Percentiles rank a stretch among this genome's conserved stretches.
phyloP scores from a whole-genome alignment of 495 filamentous ascomycete species.

The Hypomontagnella submonticulosa region DNA sequence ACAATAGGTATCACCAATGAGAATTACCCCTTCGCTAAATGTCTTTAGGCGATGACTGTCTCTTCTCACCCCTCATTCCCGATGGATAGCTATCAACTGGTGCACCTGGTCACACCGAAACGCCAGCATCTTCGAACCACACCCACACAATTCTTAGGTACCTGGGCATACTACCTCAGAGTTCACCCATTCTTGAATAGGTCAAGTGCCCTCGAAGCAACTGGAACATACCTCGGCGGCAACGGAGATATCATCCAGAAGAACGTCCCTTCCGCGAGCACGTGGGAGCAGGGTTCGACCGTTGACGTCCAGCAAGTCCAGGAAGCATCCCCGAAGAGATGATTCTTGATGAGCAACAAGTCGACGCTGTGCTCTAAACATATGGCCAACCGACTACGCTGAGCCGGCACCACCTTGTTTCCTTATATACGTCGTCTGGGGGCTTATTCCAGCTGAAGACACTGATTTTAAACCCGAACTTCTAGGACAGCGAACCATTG shows the following conservation, averaged over 20 bases:
- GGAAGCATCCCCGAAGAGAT: too few relatives aligned
- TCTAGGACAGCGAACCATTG: too few relatives aligned
- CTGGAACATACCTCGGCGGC: constrained; percentile 6
- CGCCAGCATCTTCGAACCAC: background rate
- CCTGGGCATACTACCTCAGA: constrained; percentile 1
- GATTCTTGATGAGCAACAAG: too few relatives aligned
- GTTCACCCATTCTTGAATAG: constrained; percentile 6
- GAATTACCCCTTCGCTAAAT: constrained; percentile 11
- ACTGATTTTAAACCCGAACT: too few relatives aligned
- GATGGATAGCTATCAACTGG: background rate
- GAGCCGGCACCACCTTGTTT: too few relatives aligned
- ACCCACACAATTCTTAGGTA: background rate
- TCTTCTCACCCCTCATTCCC: constrained; percentile 4
- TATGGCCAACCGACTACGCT: too few relatives aligned
- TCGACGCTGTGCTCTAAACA: too few relatives aligned
- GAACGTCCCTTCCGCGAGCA: constrained; percentile 1
- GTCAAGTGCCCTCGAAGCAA: background rate
- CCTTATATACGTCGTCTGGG: too few relatives aligned
- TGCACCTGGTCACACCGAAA: constrained; percentile 5
- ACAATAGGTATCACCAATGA: constrained; percentile 30
- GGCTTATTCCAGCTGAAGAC: too few relatives aligned
- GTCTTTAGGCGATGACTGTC: constrained; percentile 20
- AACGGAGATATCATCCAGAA: constrained; percentile 8
- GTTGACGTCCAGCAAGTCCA: too few relatives aligned
- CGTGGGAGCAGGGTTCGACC: constrained; percentile 2